phyloP scores from a whole-genome alignment of 805 yeast genomes.

The Yamadazyma tumulicola region DNA sequence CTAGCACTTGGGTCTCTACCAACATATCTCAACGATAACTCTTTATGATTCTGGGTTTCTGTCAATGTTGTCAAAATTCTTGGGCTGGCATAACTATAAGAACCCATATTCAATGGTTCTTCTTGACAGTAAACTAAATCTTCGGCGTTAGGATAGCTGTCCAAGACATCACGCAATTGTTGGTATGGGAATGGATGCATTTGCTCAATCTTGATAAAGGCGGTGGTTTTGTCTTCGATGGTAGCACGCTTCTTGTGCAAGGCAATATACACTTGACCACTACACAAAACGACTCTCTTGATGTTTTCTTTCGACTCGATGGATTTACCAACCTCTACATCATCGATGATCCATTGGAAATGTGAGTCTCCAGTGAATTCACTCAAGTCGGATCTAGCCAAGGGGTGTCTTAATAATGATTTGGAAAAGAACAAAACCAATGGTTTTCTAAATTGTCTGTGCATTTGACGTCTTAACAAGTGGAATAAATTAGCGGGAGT shows the following conservation, averaged over 20 bases:
- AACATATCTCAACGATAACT: constrained; percentile 68
- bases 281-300: constrained; percentile 76
- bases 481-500: constrained; percentile 98
- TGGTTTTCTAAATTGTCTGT: constrained; percentile 97
- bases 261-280: constrained; percentile 95
- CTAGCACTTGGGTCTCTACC: constrained; percentile 99
- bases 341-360: constrained; percentile 96
- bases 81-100: constrained; percentile 77
- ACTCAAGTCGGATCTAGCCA: constrained; percentile 78
- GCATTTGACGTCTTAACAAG: constrained; percentile 96
- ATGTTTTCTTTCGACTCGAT: constrained; percentile 78
- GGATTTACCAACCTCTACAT: constrained; percentile 75
- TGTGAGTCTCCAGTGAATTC: constrained; percentile 91
- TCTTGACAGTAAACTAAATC: constrained; percentile 98
- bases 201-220: constrained; percentile 88
- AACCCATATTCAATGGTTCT: constrained; percentile 97
- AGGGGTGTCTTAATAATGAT: constrained; percentile 92
- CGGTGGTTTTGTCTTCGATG: constrained; percentile 75
- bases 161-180: constrained; percentile 79
- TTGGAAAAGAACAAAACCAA: constrained; percentile 86
- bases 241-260: constrained; percentile 84
- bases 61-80: constrained; percentile 74
- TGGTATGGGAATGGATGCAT: constrained; percentile 98
- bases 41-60: constrained; percentile 69
- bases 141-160: constrained; percentile 74